Evolutionary conservation across 495 filamentous ascomycete species (phyloP).

Genomic region (Aspergillus funiculosus): DNA sequence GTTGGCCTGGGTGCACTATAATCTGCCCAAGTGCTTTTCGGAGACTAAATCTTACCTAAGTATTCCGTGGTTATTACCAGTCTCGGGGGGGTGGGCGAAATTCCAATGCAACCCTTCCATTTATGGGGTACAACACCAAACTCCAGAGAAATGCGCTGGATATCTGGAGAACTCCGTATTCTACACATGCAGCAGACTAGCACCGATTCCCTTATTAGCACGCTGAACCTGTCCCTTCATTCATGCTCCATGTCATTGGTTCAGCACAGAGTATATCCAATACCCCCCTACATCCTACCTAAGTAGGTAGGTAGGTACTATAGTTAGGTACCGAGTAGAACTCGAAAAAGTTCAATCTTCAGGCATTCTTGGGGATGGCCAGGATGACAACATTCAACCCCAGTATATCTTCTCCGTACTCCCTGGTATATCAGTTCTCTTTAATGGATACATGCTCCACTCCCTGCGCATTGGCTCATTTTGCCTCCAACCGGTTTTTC

Average conservation of each 20-base stretch:
- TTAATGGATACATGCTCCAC: background rate
- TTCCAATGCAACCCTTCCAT: slow-evolving; percentile 8
- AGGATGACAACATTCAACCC: too few species aligned
- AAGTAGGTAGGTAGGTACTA: too few species aligned
- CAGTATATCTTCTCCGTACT: too few species aligned
- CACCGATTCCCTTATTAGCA: too few species aligned
- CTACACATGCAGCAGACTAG: slow-evolving; percentile 1
- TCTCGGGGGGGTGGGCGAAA: background rate
- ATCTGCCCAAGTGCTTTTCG: background rate
- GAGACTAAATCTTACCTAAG: background rate
- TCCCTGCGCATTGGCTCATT: background rate
- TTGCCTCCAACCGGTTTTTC: too few species aligned
- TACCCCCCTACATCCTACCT: too few species aligned
- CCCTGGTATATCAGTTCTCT: too few species aligned
- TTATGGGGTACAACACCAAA: background rate
- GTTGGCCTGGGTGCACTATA: slow-evolving; percentile 1
- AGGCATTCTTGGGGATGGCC: too few species aligned
- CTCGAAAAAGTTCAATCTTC: too few species aligned
- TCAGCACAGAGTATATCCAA: too few species aligned
- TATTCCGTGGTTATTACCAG: background rate
- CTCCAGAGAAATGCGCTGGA: background rate
- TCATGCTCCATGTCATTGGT: slow-evolving; percentile 1
- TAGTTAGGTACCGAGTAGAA: too few species aligned
- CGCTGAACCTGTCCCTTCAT: too few species aligned
- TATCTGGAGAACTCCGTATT: background rate